Evolutionary conservation across 345 rosid species (phyloP), one percentile per base, ranked within the genome.

Genomic region (Pugionium cornutum): DNA sequence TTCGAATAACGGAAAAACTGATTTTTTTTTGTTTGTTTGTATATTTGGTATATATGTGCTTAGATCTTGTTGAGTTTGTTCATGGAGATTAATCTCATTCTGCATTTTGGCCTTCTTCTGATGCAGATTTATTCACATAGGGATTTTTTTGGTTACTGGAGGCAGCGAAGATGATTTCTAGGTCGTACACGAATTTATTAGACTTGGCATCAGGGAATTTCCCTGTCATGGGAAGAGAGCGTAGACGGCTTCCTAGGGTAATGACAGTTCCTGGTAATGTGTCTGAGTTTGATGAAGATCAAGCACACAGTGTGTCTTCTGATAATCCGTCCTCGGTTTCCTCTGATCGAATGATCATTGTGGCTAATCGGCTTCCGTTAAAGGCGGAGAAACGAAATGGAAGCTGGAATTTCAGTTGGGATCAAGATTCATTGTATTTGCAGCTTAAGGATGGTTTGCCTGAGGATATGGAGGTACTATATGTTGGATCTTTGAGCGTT

Each of bases 361-460:
- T 75, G 4, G 78, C 78, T 10, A 75, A 75, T 11, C 75, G 66
- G 2, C 75, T 75, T 18, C 78, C 78, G 0, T 64, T 75, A 66
- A 75, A 58, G 46, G 79, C 79, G 1, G 75, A 75, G 60, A 75
- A 37, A 58, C 52, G 72, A 5, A 75, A 69, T 34, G 75, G 75
- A 3, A 65, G 72, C 52, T 75, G 79, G 79, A 58, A 46, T 70
- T 75, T 75, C 18, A 70, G 68, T 55, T 75, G 79, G 79, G 74
- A 75, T 48, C 75, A 69, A 46, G 79, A 75, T 66, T 67, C 79
- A 0, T 65, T 75, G 67, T 75, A 69, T 37, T 6, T 75, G 11
- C 78, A 75, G 71, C 78, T 75, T 11, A 75, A 75, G 10, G 78
- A 75, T 4, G 79, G 79, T 52, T 75, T 75, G 65, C 79, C 79